phyloP scores from a whole-genome alignment of 108 stramenopile genomes.

The Parietichytrium sp. region DNA sequence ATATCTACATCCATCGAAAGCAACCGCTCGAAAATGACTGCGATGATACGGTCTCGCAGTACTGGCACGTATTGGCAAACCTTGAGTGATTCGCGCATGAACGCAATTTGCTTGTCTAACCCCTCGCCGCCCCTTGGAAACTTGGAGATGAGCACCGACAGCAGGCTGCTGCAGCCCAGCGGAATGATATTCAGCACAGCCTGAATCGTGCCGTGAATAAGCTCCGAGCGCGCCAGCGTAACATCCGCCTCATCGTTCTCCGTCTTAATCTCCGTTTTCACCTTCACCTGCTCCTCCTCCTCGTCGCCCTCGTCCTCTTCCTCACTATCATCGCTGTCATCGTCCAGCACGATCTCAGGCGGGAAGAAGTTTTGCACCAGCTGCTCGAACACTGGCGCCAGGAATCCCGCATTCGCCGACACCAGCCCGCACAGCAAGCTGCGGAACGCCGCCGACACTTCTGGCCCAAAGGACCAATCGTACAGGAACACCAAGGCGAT shows the following conservation, averaged over 20 bases:
- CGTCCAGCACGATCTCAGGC: background rate
- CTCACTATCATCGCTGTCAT: background rate
- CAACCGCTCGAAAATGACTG: background rate
- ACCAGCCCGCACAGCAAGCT: background rate
- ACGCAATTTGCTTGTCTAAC: background rate
- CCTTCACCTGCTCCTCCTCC: background rate
- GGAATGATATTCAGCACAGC: constrained; percentile 5
- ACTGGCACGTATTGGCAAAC: constrained; percentile 24
- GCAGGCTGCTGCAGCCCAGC: constrained; percentile 19
- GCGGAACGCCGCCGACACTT: background rate
- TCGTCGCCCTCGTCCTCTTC: background rate
- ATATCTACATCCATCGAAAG: background rate
- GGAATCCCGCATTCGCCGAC: constrained; percentile 26
- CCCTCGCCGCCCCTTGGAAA: background rate
- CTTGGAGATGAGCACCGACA: background rate
- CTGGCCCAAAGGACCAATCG: background rate
- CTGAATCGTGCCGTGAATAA: background rate
- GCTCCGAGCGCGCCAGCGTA: background rate
- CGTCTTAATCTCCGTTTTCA: background rate
- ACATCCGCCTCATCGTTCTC: background rate
- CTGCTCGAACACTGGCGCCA: constrained; percentile 10
- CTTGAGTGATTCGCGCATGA: background rate
- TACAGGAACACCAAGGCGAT: background rate
- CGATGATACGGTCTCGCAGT: constrained; percentile 5
- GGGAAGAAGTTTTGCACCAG: constrained; percentile 37